Conservation (phyloP, 768 basidiomycete genomes). For the Pulveroboletus sp. region DNA sequence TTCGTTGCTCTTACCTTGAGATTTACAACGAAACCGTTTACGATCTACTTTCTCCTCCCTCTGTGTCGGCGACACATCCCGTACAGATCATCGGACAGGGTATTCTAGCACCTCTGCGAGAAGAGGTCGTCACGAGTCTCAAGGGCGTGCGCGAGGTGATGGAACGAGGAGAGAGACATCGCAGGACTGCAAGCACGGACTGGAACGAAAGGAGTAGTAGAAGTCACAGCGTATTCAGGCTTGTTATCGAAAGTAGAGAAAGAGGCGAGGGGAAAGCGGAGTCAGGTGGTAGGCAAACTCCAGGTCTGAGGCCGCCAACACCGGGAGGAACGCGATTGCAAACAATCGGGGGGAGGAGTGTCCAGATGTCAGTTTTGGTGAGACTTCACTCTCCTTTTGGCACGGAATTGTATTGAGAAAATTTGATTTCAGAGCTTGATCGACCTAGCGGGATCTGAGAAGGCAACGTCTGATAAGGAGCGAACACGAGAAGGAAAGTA, state of each 20-base stretch:
- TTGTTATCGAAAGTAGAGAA: constrained; percentile 88
- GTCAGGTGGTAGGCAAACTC: constrained; percentile 48
- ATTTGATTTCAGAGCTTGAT: constrained; percentile 67
- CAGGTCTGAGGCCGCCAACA: constrained; percentile 47
- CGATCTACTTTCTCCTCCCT: constrained; percentile 79
- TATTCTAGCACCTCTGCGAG: constrained; percentile 72
- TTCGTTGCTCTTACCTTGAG: constrained; percentile 94
- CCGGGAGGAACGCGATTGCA: constrained; percentile 67
- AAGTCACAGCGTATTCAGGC: constrained; percentile 90
- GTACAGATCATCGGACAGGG: constrained; percentile 76
- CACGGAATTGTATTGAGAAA: neutral
- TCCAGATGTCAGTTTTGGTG: constrained; percentile 74
- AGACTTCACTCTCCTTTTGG: constrained; percentile 7
- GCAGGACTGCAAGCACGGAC: constrained; percentile 94
- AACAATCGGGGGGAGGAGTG: constrained; percentile 74
- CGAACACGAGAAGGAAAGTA: constrained; percentile 95
- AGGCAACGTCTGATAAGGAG: constrained; percentile 93
- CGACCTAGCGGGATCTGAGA: constrained; percentile 95
- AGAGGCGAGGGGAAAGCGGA: constrained; percentile 47
- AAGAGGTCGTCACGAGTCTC: constrained; percentile 91
- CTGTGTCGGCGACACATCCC: constrained; percentile 47
- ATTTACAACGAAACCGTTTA: constrained; percentile 94
- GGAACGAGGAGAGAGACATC: constrained; percentile 79
- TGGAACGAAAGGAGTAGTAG: constrained; percentile 97
- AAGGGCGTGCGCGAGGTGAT: constrained; percentile 85